These are phyloP conservation scores for Vitis amurensis DNA, from an alignment of 164 flowering plant species.

Conservation along the genomic window DNA sequence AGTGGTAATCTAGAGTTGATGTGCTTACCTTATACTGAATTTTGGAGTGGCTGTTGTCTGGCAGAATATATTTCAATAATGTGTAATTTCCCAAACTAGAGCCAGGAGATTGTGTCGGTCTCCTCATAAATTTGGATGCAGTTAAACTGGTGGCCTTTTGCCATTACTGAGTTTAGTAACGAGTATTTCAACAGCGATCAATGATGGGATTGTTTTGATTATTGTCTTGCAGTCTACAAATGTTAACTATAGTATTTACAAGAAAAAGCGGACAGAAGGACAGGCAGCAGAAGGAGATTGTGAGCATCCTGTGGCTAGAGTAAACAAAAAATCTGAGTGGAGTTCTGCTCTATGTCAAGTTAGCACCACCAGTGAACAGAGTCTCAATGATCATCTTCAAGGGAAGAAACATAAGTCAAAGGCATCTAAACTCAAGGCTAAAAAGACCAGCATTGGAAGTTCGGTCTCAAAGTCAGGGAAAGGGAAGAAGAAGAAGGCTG, in stretches of 20 bases:
- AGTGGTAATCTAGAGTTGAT: no score
- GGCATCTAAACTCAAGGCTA: neutral
- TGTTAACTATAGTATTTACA: neutral
- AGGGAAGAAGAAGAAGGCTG: neutral
- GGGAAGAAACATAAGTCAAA: conserved; percentile 2
- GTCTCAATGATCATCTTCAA: neutral
- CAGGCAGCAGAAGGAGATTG: neutral
- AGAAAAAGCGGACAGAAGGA: neutral
- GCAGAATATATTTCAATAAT: no score
- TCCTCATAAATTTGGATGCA: no score
- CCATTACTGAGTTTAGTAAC: no score
- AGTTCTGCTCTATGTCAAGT: conserved; percentile 12
- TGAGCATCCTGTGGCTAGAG: neutral
- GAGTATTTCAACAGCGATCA: no score
- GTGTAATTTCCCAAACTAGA: no score
- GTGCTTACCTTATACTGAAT: no score
- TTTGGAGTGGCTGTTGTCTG: no score
- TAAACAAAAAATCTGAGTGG: neutral
- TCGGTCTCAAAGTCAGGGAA: neutral
- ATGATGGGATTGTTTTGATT: neutral
- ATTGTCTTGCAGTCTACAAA: neutral
- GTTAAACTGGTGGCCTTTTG: no score
- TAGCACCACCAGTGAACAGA: conserved; percentile 6
- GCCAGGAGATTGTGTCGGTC: neutral
- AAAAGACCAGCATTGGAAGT: neutral